Evolutionary conservation across 2,329 filamentous ascomycete genomes (phyloP).

Genomic region (Ophidiomyces ophidiicola): DNA sequence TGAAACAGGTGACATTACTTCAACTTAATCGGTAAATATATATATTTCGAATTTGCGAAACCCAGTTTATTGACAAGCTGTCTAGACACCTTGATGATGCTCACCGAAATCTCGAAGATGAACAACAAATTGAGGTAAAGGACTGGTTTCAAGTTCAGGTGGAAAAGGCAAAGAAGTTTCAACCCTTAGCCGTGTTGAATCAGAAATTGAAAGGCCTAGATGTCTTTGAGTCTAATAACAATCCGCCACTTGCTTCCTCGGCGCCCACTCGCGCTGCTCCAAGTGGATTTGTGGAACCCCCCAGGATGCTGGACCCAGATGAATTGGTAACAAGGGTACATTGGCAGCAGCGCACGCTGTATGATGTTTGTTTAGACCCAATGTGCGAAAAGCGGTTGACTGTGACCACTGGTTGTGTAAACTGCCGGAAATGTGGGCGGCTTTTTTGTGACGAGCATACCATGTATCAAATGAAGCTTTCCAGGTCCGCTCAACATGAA

Average conservation of each 20-base stretch:
- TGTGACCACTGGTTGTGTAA: slow-evolving; percentile 68
- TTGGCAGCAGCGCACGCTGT: slow-evolving; percentile 67
- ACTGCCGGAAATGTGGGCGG: slow-evolving; percentile 84
- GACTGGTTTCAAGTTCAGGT: slow-evolving; percentile 96
- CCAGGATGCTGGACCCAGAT: slow-evolving; percentile 57
- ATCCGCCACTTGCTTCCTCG: slow-evolving; percentile 33
- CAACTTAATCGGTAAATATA: slow-evolving; percentile 64
- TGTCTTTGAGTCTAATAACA: slow-evolving; percentile 85
- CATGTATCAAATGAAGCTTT: slow-evolving; percentile 99
- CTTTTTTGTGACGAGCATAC: slow-evolving; percentile 96
- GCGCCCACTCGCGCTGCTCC: slow-evolving; percentile 25
- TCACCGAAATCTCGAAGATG: slow-evolving; percentile 77
- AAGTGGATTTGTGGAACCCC: slow-evolving; percentile 23
- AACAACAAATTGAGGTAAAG: slow-evolving; percentile 87
- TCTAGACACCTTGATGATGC: slow-evolving; percentile 68
- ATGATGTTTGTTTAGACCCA: slow-evolving; percentile 78
- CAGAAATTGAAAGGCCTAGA: slow-evolving; percentile 87
- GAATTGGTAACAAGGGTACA: slow-evolving; percentile 77
- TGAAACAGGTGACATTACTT: slow-evolving; percentile 63
- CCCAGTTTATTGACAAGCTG: slow-evolving; percentile 7
- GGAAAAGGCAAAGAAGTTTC: slow-evolving; percentile 82
- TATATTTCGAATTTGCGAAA: neutral
- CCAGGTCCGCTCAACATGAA: slow-evolving; percentile 76
- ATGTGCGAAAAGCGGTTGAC: slow-evolving; percentile 70
- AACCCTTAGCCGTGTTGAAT: slow-evolving; percentile 80